phyloP scores from a whole-genome alignment of 2,329 filamentous ascomycete species.

The Sclerotinia trifoliorum region DNA sequence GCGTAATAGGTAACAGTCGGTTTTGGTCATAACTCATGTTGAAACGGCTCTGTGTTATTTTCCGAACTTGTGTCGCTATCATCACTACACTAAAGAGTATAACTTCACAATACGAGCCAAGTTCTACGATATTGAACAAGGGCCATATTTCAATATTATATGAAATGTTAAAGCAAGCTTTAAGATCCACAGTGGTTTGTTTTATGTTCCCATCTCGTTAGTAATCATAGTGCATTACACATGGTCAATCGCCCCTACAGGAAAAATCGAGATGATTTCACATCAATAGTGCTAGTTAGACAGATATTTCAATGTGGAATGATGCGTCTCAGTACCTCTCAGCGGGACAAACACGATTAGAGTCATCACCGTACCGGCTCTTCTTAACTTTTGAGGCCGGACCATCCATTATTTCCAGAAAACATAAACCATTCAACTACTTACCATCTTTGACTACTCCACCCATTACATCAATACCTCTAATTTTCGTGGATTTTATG shows the following conservation, averaged over 20 bases:
- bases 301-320: not conserved
- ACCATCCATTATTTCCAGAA: not conserved
- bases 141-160: not conserved
- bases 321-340: not conserved
- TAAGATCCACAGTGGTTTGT: not conserved
- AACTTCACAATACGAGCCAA: not conserved
- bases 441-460: not conserved
- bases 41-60: not conserved
- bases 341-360: not conserved
- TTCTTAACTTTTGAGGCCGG: not conserved
- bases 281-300: not conserved
- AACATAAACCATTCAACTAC: not conserved
- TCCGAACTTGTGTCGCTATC: not conserved
- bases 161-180: not conserved
- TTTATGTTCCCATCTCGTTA: not conserved
- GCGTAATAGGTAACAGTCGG: not conserved
- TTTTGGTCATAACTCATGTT: not conserved
- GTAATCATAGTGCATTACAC: not conserved
- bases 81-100: not conserved
- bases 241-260: not conserved
- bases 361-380: not conserved
- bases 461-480: not conserved
- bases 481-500: not conserved
- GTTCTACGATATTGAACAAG: not conserved
- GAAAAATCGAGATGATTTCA: not conserved